A percentile compares a stretch with the other conserved stretches of the same genome.
Evolutionary conservation across 202 grass and related monocot species (phyloP).

Genomic region (Tripidium arundinaceum): DNA sequence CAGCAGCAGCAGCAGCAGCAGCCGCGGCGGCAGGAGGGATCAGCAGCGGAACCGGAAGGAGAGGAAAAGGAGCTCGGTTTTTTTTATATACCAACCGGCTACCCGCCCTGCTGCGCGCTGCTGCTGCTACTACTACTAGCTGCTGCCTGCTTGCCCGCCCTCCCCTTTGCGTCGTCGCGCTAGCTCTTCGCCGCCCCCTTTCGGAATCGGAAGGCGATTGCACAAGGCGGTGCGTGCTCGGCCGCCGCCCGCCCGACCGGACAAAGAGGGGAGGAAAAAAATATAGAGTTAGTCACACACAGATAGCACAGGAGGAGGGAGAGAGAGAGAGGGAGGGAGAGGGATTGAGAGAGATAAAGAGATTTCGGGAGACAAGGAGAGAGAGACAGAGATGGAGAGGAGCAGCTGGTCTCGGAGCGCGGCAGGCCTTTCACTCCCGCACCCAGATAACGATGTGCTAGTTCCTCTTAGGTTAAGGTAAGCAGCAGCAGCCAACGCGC

Average conservation of each 20-base stretch:
- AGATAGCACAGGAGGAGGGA: neutral
- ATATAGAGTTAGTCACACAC: slow-evolving; percentile 51
- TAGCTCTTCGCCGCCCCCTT: slow-evolving; percentile 47
- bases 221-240: slow-evolving; percentile 26
- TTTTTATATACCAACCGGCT: slow-evolving; percentile 37
- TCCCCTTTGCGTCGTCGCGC: slow-evolving; percentile 24
- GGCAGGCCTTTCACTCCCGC: slow-evolving; percentile 44
- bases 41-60: neutral
- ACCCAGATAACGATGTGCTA: slow-evolving; percentile 75
- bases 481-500: neutral
- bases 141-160: neutral
- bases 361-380: slow-evolving; percentile 52
- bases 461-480: slow-evolving; percentile 56
- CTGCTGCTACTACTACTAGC: neutral
- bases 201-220: slow-evolving; percentile 98
- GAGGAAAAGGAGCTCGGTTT: neutral
- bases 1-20: neutral
- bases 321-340: slow-evolving; percentile 41
- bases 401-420: slow-evolving; percentile 28
- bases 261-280: slow-evolving; percentile 41
- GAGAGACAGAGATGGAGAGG: slow-evolving; percentile 48
- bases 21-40: slow-evolving; percentile 20
- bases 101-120: neutral
- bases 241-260: slow-evolving; percentile 33
- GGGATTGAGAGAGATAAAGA: slow-evolving; percentile 52